Evolutionary conservation across 768 basidiomycete species (phyloP), one percentile per base, ranked within the genome.

Genomic region (Solioccasus polychromus): DNA sequence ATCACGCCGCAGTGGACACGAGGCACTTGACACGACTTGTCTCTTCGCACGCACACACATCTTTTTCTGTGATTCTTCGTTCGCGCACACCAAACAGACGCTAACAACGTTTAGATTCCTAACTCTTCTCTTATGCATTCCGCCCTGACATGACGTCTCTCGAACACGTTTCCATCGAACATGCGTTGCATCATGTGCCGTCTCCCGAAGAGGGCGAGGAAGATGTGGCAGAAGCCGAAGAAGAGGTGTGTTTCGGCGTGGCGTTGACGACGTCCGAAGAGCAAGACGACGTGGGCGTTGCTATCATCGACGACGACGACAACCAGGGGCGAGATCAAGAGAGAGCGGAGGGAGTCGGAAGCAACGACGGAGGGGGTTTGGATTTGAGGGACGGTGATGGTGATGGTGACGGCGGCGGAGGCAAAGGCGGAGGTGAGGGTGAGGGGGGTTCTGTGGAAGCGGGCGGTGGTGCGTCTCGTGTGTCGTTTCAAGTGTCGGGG

Each of bases 91-190:
- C 35, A n/a, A 39, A 15, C 34, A 26, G 15, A 49, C 29, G 24
- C 38, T 24, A 20, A 20, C 26, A 31, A 17, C 48, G 19, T 19
- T 35, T 28, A 12, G 9, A 23, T 15, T 44, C 20, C 32, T 41
- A 45, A 23, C 29, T 32, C 40, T 41, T 24, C 19, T 36, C 32
- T 38, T 46, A 61, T 66, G 64, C 37, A 19, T 39, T 43, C 42
- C 26, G 45, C 18, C 30, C 25, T 25, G 31, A 44, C 40, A 67
- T 64, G 62, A 67, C 64, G 29, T 51, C 60, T 35, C 39, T 55
- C 51, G 53, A 67, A 14, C 55, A 54, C 44, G 47, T 51, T 53
- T 49, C 48, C 22, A 45, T 58, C 50, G 50, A 51, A 41, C 51
- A 50, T 47, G 37, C 32, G 37, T 32, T 42, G 41, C 35, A 52